phyloP scores from a whole-genome alignment of 2,329 filamentous ascomycete genomes.

The Curvularia lunata region DNA sequence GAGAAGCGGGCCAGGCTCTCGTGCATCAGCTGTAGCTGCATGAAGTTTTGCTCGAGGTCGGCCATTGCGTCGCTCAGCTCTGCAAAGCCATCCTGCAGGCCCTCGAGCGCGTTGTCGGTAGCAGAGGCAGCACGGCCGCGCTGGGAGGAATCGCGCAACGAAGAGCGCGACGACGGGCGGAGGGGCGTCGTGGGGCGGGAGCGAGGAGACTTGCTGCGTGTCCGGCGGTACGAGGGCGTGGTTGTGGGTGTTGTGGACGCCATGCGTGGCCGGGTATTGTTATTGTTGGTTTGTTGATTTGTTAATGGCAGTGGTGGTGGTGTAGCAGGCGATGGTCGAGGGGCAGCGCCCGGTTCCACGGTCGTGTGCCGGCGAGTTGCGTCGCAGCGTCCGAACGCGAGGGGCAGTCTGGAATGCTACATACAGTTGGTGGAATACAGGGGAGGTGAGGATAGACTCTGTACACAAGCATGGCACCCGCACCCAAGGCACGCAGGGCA shows the following conservation, averaged over 20 bases:
- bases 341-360: not conserved
- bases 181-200: constrained; percentile 91
- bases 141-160: constrained; percentile 67
- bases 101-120: constrained; percentile 73
- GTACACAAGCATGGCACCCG: not conserved
- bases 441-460: not conserved
- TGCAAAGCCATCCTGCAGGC: constrained; percentile 87
- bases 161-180: constrained; percentile 86
- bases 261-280: constrained; percentile 15
- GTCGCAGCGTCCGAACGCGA: not conserved
- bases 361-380: not conserved
- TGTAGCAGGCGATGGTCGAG: not conserved
- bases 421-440: not conserved
- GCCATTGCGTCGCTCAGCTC: constrained; percentile 94
- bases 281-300: not conserved
- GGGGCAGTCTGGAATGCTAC: not conserved
- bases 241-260: constrained; percentile 34
- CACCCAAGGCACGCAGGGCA: constrained; percentile 15
- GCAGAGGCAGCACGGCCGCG: constrained; percentile 54
- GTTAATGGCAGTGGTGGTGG: not conserved
- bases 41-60: constrained; percentile 95
- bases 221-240: constrained; percentile 49
- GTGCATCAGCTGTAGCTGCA: constrained; percentile 96
- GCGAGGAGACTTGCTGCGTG: constrained; percentile 62
- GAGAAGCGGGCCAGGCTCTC: constrained; percentile 91